Evolutionary conservation across 768 basidiomycete species (phyloP).

Genomic region (Mycena leptocephala): DNA sequence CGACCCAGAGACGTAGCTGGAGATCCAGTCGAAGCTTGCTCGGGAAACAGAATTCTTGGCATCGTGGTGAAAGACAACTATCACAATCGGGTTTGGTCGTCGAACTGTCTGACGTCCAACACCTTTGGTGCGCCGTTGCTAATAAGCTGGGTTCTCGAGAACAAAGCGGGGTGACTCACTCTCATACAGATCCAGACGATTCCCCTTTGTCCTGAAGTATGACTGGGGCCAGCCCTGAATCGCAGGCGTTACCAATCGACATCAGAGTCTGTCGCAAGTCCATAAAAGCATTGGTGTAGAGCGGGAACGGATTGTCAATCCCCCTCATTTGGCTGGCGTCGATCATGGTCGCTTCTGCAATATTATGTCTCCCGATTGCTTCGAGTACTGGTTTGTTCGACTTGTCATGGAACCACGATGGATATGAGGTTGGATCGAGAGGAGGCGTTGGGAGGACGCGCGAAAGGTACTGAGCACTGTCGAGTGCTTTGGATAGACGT

Average conservation of each 20-base stretch:
- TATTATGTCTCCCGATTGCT: conserved; percentile 11
- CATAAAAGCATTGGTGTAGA: conserved; percentile 21
- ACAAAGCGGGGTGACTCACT: conserved; percentile 1
- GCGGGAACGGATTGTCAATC: conserved; percentile 11
- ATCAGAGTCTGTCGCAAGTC: conserved; percentile 29
- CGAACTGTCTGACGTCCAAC: conserved; percentile 24
- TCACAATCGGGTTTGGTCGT: conserved; percentile 19
- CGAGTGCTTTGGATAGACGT: conserved; percentile 28
- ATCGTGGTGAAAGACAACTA: conserved; percentile 14
- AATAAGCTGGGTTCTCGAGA: not conserved
- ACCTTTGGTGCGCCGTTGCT: not conserved
- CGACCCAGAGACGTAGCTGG: not conserved
- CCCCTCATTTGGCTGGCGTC: not conserved
- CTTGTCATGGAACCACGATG: conserved; percentile 10
- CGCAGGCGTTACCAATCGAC: conserved; percentile 19
- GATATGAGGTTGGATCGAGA: conserved; percentile 12
- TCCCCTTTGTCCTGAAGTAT: conserved; percentile 16
- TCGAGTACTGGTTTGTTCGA: conserved; percentile 11
- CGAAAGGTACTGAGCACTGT: conserved; percentile 27
- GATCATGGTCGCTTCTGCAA: conserved; percentile 18
- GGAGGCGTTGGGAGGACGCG: conserved; percentile 24
- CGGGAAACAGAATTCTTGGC: conserved; percentile 3
- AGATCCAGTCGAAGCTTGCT: conserved; percentile 6
- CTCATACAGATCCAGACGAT: conserved; percentile 22
- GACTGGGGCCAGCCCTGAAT: not conserved